Conservation (phyloP, 2,329 filamentous ascomycete genomes). For the Corinectria fuckeliana region DNA sequence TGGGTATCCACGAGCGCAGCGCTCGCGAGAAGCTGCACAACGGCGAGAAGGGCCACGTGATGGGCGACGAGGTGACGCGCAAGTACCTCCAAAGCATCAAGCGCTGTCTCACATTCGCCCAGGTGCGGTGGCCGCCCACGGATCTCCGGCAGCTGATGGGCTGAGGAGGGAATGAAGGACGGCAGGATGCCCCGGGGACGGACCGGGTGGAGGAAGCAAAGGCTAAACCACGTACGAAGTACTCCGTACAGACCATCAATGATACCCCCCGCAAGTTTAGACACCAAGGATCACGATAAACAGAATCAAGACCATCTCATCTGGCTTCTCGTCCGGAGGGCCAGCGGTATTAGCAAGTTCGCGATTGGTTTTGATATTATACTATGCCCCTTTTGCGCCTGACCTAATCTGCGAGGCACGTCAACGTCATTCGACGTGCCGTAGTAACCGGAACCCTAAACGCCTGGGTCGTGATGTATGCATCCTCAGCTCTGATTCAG, state of each 20-base stretch:
- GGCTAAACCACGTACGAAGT: not conserved
- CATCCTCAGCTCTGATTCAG: conserved; percentile 21
- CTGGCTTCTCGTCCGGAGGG: not conserved
- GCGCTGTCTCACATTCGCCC: conserved; percentile 92
- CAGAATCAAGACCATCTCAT: not conserved
- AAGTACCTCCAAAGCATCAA: conserved; percentile 99
- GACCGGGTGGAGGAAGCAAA: conserved; percentile 1
- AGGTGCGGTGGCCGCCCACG: conserved; percentile 93
- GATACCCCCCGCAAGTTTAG: conserved; percentile 29
- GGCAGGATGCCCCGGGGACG: not conserved
- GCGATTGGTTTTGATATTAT: conserved; percentile 18
- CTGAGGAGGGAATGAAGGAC: conserved; percentile 22
- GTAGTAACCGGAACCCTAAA: conserved; percentile 35
- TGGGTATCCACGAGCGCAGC: conserved; percentile 97
- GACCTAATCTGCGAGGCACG: conserved; percentile 25
- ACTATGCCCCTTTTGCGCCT: conserved; percentile 27
- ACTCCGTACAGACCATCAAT: conserved; percentile 16
- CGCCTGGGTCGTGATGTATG: conserved; percentile 29
- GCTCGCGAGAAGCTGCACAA: conserved; percentile 95
- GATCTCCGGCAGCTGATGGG: conserved; percentile 96
- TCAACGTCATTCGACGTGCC: conserved; percentile 24
- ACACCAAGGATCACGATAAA: conserved; percentile 5
- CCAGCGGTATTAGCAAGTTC: conserved; percentile 4
- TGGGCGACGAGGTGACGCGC: conserved; percentile 93
- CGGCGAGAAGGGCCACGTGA: conserved; percentile 87